A percentile compares a stretch with the other conserved stretches of the same genome.
These are phyloP conservation scores for Corinectria fuckeliana DNA, from an alignment of 2,329 filamentous ascomycete species.

Conservation along the genomic window DNA sequence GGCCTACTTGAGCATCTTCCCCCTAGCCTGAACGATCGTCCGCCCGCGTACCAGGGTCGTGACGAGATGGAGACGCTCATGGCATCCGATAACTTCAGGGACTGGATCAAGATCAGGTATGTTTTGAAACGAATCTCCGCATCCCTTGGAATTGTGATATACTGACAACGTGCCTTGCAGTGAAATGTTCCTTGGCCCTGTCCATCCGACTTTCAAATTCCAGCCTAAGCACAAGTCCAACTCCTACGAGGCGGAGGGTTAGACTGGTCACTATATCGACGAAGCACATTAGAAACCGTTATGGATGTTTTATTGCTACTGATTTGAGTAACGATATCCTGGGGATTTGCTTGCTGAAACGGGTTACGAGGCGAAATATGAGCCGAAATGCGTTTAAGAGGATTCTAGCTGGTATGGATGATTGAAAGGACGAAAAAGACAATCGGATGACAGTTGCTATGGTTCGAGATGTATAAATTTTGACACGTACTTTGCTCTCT, in stretches of 20 bases:
- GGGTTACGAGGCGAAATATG: neutral
- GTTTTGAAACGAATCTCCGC: constrained; percentile 39
- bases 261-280: constrained; percentile 20
- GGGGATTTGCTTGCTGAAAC: neutral
- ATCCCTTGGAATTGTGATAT: neutral
- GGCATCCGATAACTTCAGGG: constrained; percentile 88
- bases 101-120: constrained; percentile 99
- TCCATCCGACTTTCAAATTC: constrained; percentile 90
- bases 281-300: neutral
- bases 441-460: neutral
- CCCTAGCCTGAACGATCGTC: constrained; percentile 86
- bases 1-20: constrained; percentile 89
- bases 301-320: constrained; percentile 1
- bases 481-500: neutral
- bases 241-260: constrained; percentile 80
- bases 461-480: neutral
- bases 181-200: constrained; percentile 96
- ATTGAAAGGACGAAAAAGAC: neutral
- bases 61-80: constrained; percentile 95
- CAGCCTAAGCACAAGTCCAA: constrained; percentile 98
- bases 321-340: neutral
- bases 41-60: constrained; percentile 81
- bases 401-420: neutral
- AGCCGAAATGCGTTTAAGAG: neutral
- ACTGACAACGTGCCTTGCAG: constrained; percentile 53